A percentile compares a stretch with the other conserved stretches of the same genome.
Conservation (phyloP, 2,329 filamentous ascomycete genomes). For the Trichoderma sp. region DNA sequence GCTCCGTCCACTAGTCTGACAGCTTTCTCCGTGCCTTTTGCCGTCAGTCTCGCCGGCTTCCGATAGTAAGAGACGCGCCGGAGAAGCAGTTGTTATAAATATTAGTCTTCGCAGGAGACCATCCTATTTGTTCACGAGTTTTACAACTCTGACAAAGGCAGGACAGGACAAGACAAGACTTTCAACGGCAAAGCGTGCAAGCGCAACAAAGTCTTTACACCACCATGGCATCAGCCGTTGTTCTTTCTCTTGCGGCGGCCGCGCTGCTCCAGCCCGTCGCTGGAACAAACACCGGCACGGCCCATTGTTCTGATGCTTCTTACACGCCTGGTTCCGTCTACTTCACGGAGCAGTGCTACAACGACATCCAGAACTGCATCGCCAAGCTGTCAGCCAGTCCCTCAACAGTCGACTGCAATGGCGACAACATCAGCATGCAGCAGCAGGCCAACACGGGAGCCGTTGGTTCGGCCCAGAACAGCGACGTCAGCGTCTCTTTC, state of each 20-base stretch:
- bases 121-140: neutral
- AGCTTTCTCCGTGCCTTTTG: neutral
- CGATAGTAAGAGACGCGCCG: neutral
- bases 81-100: neutral
- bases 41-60: neutral
- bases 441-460: constrained; percentile 10
- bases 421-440: constrained; percentile 11
- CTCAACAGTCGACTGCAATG: neutral
- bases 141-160: neutral
- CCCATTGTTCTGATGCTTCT: neutral
- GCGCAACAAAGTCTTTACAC: neutral
- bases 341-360: neutral
- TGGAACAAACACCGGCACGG: neutral
- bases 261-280: neutral
- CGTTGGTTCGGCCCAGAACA: neutral
- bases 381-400: constrained; percentile 10
- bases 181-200: neutral
- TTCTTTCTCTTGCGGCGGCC: constrained; percentile 1
- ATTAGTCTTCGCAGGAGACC: neutral
- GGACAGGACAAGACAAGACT: neutral
- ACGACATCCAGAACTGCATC: constrained; percentile 4
- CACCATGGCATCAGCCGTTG: neutral
- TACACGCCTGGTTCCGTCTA: neutral
- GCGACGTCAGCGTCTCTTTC: constrained; percentile 1
- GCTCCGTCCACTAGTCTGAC: neutral